Evolutionary conservation across 495 filamentous ascomycete species (phyloP).

Genomic region (Letharia columbiana): DNA sequence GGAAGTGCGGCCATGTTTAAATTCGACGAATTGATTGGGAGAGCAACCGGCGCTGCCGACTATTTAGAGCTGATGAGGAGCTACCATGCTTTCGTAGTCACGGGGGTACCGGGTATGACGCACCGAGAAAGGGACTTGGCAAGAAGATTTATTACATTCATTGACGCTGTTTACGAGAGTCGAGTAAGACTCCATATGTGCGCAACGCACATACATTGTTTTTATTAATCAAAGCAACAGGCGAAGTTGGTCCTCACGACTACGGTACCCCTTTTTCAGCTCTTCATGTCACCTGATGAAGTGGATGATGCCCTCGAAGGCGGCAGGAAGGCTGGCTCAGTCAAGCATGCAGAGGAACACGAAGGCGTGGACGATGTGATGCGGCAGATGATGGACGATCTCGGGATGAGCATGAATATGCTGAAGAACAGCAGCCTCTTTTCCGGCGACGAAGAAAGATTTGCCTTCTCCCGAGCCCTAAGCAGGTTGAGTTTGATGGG

Average conservation of each 20-base stretch:
- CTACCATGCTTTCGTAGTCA: constrained; percentile 87
- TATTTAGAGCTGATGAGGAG: constrained; percentile 86
- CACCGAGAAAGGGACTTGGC: constrained; percentile 79
- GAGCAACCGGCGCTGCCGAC: constrained; percentile 83
- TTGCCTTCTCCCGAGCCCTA: constrained; percentile 87
- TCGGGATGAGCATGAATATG: constrained; percentile 76
- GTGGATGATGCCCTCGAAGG: constrained; percentile 39
- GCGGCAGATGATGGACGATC: constrained; percentile 87
- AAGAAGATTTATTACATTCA: constrained; percentile 89
- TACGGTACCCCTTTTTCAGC: constrained; percentile 68
- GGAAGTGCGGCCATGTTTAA: constrained; percentile 82
- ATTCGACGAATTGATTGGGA: constrained; percentile 81
- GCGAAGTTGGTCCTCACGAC: constrained; percentile 94
- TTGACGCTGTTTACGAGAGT: constrained; percentile 88
- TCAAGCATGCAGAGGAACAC: constrained; percentile 35
- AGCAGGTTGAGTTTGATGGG: constrained; percentile 87
- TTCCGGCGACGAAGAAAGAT: constrained; percentile 90
- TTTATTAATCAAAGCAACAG: constrained; percentile 29
- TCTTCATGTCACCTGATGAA: constrained; percentile 83
- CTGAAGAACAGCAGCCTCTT: constrained; percentile 84
- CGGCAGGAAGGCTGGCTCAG: constrained; percentile 30
- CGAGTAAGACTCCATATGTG: constrained; percentile 35
- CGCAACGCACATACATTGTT: neutral
- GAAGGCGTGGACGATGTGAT: constrained; percentile 69
- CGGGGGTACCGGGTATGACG: constrained; percentile 87